Evolutionary conservation across 805 yeast species (phyloP).

Genomic region (Starmera dryadoides): DNA sequence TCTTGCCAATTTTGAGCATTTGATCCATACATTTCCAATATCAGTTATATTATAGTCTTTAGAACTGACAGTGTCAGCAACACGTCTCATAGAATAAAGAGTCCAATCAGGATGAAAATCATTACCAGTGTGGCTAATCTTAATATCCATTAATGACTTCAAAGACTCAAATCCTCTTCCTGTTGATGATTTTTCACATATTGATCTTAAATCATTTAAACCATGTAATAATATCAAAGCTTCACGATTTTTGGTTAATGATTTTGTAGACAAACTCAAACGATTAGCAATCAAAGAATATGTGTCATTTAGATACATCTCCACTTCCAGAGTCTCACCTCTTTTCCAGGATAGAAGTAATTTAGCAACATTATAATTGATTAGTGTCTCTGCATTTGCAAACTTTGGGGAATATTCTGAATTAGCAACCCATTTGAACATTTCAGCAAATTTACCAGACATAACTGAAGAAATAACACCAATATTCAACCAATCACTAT

Average conservation of each 20-base stretch:
- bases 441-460: slow-evolving; percentile 43
- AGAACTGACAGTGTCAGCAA: slow-evolving; percentile 29
- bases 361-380: slow-evolving; percentile 59
- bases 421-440: slow-evolving; percentile 52
- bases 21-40: slow-evolving; percentile 45
- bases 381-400: slow-evolving; percentile 46
- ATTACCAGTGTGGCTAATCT: slow-evolving; percentile 31
- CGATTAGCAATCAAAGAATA: slow-evolving; percentile 54
- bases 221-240: slow-evolving; percentile 51
- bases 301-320: slow-evolving; percentile 39
- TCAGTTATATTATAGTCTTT: slow-evolving; percentile 18
- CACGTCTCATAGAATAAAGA: slow-evolving; percentile 50
- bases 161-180: slow-evolving; percentile 9
- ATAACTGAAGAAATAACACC: slow-evolving; percentile 74
- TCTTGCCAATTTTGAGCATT: slow-evolving; percentile 59
- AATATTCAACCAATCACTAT: slow-evolving; percentile 48
- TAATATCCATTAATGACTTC: slow-evolving; percentile 11
- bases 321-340: slow-evolving; percentile 27
- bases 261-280: slow-evolving; percentile 41
- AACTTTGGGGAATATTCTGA: slow-evolving; percentile 36
- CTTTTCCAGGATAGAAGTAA: slow-evolving; percentile 37
- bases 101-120: slow-evolving; percentile 56
- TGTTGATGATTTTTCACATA: slow-evolving; percentile 19
- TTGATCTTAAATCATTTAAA: slow-evolving; percentile 45
- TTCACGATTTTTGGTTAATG: slow-evolving; percentile 42